A percentile compares a stretch with the other conserved stretches of the same genome.
phyloP scores from a whole-genome alignment of 805 yeast genomes.

The Kregervanrija pseudodelftensis region DNA sequence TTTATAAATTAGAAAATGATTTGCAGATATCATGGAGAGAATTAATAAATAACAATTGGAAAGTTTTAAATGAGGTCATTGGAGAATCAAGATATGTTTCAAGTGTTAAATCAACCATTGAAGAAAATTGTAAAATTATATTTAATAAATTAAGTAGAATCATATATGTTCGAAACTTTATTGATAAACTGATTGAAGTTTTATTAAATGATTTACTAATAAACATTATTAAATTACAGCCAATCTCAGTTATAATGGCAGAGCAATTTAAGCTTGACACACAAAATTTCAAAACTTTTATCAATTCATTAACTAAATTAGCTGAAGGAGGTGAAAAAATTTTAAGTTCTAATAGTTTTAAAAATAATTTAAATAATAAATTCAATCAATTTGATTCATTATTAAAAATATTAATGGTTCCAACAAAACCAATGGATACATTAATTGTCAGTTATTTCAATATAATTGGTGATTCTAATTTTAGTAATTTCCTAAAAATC shows the following conservation, averaged over 20 bases:
- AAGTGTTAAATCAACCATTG: slow-evolving; percentile 44
- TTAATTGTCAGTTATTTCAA: slow-evolving; percentile 60
- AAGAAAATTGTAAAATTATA: slow-evolving; percentile 38
- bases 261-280: slow-evolving; percentile 79
- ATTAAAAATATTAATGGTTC: slow-evolving; percentile 61
- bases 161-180: slow-evolving; percentile 61
- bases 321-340: slow-evolving; percentile 30
- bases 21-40: slow-evolving; percentile 76
- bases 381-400: slow-evolving; percentile 43
- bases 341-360: slow-evolving; percentile 18
- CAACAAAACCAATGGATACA: slow-evolving; percentile 55
- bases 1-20: slow-evolving; percentile 53
- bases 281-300: slow-evolving; percentile 50
- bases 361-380: slow-evolving; percentile 20
- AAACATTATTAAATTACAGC: slow-evolving; percentile 55
- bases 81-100: slow-evolving; percentile 67
- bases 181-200: slow-evolving; percentile 69
- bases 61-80: slow-evolving; percentile 49
- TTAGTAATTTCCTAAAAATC: slow-evolving; percentile 57
- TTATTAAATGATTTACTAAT: slow-evolving; percentile 48
- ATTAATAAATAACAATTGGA: slow-evolving; percentile 73
- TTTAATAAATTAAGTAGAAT: slow-evolving; percentile 60
- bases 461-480: slow-evolving; percentile 57
- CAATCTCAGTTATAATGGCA: slow-evolving; percentile 60
- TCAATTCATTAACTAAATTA: slow-evolving; percentile 42